Base-by-base conservation (phyloP, 805 yeast genomes). In the Metschnikowia baotianmanensis region DNA sequence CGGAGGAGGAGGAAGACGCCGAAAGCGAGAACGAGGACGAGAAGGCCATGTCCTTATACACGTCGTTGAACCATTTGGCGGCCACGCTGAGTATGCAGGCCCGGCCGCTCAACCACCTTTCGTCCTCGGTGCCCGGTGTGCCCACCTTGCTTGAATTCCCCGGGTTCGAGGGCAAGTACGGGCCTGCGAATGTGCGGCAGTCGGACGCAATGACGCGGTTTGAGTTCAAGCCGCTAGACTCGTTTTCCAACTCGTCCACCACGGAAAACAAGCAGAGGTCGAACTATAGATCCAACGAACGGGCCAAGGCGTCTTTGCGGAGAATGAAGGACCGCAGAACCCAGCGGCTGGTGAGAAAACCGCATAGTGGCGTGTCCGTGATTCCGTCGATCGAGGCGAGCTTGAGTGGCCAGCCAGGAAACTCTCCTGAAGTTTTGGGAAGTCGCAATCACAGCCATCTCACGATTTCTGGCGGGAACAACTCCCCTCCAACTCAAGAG, bases 291-390 rank as follows among this genome's bases (percentile, higher is more conserved):
- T 77, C 84, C 1, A 65, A 70, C 26, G 85, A 78, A 48, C 64
- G 86, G 48, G 86, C 86, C 0, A 81, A 79, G 51, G 85, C 86
- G 0, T 80, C 86, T 0, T 53, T 81, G 15, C 69, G 76, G 41
- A 64, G 87, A 57, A 80, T 80, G 72, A 69, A 74, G 43, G 76
- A 77, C 30, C 67, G 86, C 43, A 62, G 86, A 39, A 73, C 73
- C 56, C 74, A 79, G 45, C 77, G 73, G 50, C 51, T 56, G 29
- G 43, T 51, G 2, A 51, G 64, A 38, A 62, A 58, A 36, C 50
- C 58, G 6, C 38, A 37, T 6, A 44, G 46, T 5, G 34, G 42
- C 6, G 20, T 34, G 11, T 36, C 37, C 19, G 17, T 34, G 30
- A 21, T 36, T 2, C 39, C 40, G 6, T 17, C 44, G 5, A 5